Evolutionary conservation across 495 filamentous ascomycete species (phyloP).

Genomic region (Endocarpon pusillum): DNA sequence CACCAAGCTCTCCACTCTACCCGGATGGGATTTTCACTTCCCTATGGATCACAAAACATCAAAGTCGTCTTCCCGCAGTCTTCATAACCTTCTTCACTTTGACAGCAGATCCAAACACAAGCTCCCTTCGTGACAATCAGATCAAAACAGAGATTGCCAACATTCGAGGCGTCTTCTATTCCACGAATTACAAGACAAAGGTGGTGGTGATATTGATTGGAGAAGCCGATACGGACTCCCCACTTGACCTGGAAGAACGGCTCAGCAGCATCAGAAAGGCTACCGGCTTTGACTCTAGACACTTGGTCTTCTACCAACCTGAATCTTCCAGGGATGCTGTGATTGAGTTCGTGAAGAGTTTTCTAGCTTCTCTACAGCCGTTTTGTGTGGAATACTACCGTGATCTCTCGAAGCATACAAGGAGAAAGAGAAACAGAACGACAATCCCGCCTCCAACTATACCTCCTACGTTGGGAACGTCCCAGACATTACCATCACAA

Average conservation of each 20-base stretch:
- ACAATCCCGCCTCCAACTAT: conserved; percentile 63
- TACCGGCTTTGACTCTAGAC: conserved; percentile 63
- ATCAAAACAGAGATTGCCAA: conserved; percentile 75
- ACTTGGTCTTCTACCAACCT: conserved; percentile 58
- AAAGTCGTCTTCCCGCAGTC: conserved; percentile 60
- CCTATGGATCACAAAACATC: conserved; percentile 73
- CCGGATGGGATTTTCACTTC: conserved; percentile 74
- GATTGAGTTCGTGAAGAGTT: conserved; percentile 43
- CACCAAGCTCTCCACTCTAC: conserved; percentile 59
- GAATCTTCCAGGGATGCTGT: conserved; percentile 42
- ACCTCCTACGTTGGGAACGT: conserved; percentile 67
- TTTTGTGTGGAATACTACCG: conserved; percentile 67
- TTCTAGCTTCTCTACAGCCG: conserved; percentile 43
- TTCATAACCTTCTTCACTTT: conserved; percentile 60
- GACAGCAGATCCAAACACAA: conserved; percentile 47
- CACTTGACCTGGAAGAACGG: conserved; percentile 56
- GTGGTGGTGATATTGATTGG: conserved; percentile 63
- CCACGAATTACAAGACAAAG: conserved; percentile 54
- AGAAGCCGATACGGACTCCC: conserved; percentile 37
- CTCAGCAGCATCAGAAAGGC: conserved; percentile 55
- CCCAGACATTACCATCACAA: conserved; percentile 61
- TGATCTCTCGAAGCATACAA: conserved; percentile 71
- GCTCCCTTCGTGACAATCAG: conserved; percentile 64
- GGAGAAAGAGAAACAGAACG: conserved; percentile 65
- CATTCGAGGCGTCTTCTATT: conserved; percentile 43